A percentile compares a stretch with the other conserved stretches of the same genome.
Conservation (phyloP, 768 basidiomycete species). For the Dioszegia hungarica region DNA sequence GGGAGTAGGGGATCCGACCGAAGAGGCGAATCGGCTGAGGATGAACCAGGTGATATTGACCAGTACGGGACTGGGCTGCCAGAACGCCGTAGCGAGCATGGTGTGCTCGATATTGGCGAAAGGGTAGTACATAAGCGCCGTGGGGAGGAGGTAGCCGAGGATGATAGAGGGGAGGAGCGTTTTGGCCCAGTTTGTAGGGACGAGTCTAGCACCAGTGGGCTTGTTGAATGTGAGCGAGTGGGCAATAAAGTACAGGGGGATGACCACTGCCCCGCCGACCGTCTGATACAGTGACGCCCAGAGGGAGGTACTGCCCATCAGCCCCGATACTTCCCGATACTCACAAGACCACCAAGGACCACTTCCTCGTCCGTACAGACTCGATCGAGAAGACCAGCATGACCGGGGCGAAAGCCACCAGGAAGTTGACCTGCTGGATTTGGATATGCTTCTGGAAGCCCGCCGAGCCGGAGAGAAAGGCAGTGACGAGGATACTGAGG, state of each 20-base stretch:
- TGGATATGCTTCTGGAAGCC: constrained; percentile 1
- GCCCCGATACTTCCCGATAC: not conserved
- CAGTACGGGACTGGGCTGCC: constrained; percentile 4
- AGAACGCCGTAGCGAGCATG: constrained; percentile 8
- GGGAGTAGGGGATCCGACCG: not conserved
- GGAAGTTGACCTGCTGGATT: constrained; percentile 5
- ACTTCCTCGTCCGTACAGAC: not conserved
- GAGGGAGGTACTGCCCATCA: constrained; percentile 6
- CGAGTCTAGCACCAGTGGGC: not conserved
- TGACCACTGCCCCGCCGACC: constrained; percentile 3
- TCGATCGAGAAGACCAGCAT: not conserved
- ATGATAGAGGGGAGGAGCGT: not conserved
- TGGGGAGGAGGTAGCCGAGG: constrained; percentile 6
- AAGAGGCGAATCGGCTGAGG: not conserved
- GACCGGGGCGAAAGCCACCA: not conserved
- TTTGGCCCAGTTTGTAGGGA: not conserved
- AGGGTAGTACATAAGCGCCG: constrained; percentile 6
- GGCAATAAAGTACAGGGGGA: constrained; percentile 1
- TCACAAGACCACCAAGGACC: not conserved
- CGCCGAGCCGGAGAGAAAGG: not conserved
- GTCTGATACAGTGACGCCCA: constrained; percentile 5
- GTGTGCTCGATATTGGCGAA: not conserved
- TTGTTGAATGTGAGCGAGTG: not conserved
- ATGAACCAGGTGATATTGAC: constrained; percentile 5
- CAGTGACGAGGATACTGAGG: constrained; percentile 1